These are phyloP conservation scores for Trichoderma erinaceum DNA, from an alignment of 495 filamentous ascomycete genomes.

Conservation along the genomic window DNA sequence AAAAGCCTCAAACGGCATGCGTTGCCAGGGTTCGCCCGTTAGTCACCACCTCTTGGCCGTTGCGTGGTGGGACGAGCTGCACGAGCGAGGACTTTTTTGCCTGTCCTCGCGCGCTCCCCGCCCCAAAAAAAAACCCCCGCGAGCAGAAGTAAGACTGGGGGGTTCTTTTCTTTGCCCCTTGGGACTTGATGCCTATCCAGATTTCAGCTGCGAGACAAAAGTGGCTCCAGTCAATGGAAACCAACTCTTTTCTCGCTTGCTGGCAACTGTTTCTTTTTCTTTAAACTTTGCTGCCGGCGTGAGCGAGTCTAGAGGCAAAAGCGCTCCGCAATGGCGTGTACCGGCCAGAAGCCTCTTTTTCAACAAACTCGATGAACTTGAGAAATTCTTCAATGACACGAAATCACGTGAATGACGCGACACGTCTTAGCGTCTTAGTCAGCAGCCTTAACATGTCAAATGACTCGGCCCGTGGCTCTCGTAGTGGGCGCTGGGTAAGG, in stretches of 20 bases:
- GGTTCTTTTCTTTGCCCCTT: not conserved
- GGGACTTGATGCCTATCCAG: not conserved
- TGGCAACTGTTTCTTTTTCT: not conserved
- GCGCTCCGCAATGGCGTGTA: not conserved
- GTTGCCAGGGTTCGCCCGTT: not conserved
- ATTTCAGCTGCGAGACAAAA: not conserved
- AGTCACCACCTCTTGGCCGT: not conserved
- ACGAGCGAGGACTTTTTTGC: not conserved
- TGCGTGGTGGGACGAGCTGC: not conserved
- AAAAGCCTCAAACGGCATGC: slow-evolving; percentile 10
- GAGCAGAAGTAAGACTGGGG: not conserved
- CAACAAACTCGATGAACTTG: not conserved
- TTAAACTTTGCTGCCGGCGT: not conserved
- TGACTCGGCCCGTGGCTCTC: not conserved
- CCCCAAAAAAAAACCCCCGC: not conserved
- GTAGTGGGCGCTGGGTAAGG: not conserved
- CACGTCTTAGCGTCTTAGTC: not conserved
- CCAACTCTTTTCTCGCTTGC: not conserved
- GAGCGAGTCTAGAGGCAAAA: not conserved
- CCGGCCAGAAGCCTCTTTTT: not conserved
- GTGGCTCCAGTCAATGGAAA: not conserved
- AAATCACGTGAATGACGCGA: slow-evolving; percentile 16
- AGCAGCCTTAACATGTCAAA: not conserved
- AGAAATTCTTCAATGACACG: slow-evolving; percentile 11
- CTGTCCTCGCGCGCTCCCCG: not conserved